Percentiles rank a stretch among this genome's conserved stretches.
Conservation (phyloP, 345 rosid genomes). For the Dipteronia dyeriana region DNA sequence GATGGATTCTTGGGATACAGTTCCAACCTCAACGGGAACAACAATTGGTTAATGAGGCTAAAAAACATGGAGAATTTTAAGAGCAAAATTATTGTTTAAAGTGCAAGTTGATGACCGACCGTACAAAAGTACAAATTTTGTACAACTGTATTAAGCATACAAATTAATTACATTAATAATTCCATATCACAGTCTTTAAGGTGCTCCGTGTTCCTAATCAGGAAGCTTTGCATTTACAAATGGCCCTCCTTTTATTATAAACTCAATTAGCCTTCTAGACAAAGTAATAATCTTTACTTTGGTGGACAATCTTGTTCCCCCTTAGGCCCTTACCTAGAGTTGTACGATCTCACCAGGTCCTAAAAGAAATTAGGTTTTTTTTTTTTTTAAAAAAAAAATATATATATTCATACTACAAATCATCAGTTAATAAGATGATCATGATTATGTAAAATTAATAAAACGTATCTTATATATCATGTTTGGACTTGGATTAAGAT, state of each 20-base stretch:
- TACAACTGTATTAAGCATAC: conserved; percentile 10
- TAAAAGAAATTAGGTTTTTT: too few species aligned
- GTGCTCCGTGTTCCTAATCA: conserved; percentile 5
- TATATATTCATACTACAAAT: too few species aligned
- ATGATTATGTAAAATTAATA: too few species aligned
- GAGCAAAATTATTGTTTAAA: not conserved
- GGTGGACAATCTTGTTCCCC: conserved; percentile 9
- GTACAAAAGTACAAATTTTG: not conserved
- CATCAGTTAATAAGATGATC: too few species aligned
- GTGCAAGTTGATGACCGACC: conserved; percentile 12
- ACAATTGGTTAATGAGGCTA: not conserved
- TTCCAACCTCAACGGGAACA: not conserved
- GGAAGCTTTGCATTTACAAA: conserved; percentile 17
- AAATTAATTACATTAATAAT: not conserved
- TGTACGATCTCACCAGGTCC: too few species aligned
- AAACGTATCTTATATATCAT: too few species aligned
- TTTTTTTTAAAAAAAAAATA: too few species aligned
- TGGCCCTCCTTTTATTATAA: conserved; percentile 20
- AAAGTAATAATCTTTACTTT: conserved; percentile 7
- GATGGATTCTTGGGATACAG: not conserved
- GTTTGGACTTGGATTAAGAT: too few species aligned
- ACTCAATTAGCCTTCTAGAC: not conserved
- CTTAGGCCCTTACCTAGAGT: too few species aligned
- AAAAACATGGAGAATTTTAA: not conserved
- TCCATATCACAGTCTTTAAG: conserved; percentile 4